These are phyloP conservation scores for Colletotrichum horii DNA, from an alignment of 2,329 filamentous ascomycete species.

Conservation along the genomic window DNA sequence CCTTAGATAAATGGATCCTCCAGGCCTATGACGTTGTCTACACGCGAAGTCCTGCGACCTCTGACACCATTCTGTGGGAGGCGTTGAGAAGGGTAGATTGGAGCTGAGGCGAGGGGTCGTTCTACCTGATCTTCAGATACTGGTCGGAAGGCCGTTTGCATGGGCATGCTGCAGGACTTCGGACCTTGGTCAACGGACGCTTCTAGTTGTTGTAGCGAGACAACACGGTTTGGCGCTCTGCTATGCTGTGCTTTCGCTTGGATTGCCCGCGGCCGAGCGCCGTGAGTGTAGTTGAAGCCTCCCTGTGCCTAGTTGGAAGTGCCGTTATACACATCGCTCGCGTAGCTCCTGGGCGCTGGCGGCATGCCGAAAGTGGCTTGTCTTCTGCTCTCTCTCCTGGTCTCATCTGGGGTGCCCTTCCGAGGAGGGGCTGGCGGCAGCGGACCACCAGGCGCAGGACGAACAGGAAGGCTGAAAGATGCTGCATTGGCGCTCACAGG, in stretches of 20 bases:
- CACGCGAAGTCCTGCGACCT: neutral
- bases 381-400: conserved; percentile 56
- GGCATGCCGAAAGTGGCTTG: conserved; percentile 59
- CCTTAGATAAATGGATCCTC: conserved; percentile 18
- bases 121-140: neutral
- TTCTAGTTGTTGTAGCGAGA: neutral
- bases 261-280: neutral
- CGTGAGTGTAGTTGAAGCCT: neutral
- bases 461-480: conserved; percentile 69
- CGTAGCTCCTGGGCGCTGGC: conserved; percentile 41
- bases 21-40: conserved; percentile 1
- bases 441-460: conserved; percentile 64
- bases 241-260: neutral
- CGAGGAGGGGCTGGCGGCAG: conserved; percentile 66
- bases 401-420: conserved; percentile 61
- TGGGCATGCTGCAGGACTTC: neutral
- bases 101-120: conserved; percentile 8
- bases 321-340: conserved; percentile 23
- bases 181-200: neutral
- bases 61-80: neutral
- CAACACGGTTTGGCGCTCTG: neutral
- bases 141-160: conserved; percentile 8
- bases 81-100: conserved; percentile 2
- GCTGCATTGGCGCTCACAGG: conserved; percentile 49
- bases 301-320: conserved; percentile 20